Evolutionary conservation across 768 basidiomycete species (phyloP).

Genomic region (Tulasnella sp.): DNA sequence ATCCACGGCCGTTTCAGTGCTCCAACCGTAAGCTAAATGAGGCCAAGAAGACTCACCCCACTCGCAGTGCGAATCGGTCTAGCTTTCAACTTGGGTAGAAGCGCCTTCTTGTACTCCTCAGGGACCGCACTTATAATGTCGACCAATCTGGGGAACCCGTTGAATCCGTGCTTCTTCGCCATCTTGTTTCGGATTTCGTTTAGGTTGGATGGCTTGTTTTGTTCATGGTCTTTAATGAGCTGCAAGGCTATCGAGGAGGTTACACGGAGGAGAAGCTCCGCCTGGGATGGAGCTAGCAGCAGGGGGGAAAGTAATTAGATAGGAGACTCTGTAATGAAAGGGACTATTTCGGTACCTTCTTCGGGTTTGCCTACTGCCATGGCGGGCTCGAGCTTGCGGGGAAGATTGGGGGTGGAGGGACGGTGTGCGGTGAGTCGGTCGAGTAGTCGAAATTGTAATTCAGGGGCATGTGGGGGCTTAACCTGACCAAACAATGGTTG

Average conservation of each 20-base stretch:
- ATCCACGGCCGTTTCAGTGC: too few relatives aligned
- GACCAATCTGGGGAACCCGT: conserved; percentile 86
- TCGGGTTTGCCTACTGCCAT: conserved; percentile 15
- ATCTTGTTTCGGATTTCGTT: conserved; percentile 82
- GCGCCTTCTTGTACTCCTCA: conserved; percentile 89
- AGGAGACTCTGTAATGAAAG: background rate
- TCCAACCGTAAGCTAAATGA: too few relatives aligned
- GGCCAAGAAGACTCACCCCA: too few relatives aligned
- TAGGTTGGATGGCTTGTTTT: conserved; percentile 71
- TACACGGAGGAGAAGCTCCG: conserved; percentile 82
- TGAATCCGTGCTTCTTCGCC: conserved; percentile 84
- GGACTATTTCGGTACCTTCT: background rate
- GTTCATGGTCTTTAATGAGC: conserved; percentile 82
- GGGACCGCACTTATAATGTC: conserved; percentile 99
- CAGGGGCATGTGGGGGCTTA: background rate
- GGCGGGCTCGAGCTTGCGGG: background rate
- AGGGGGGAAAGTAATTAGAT: background rate
- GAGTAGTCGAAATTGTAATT: conserved; percentile 1
- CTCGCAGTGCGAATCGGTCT: conserved; percentile 93
- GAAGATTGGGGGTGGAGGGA: background rate
- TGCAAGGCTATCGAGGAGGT: conserved; percentile 94
- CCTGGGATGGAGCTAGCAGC: conserved; percentile 53
- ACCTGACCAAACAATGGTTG: background rate
- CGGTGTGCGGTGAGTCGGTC: background rate
- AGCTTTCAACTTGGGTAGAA: conserved; percentile 85